A percentile compares a stretch with the other conserved stretches of the same genome.
Evolutionary conservation across 345 rosid genomes (phyloP).

Genomic region (Populus ilicifolia): DNA sequence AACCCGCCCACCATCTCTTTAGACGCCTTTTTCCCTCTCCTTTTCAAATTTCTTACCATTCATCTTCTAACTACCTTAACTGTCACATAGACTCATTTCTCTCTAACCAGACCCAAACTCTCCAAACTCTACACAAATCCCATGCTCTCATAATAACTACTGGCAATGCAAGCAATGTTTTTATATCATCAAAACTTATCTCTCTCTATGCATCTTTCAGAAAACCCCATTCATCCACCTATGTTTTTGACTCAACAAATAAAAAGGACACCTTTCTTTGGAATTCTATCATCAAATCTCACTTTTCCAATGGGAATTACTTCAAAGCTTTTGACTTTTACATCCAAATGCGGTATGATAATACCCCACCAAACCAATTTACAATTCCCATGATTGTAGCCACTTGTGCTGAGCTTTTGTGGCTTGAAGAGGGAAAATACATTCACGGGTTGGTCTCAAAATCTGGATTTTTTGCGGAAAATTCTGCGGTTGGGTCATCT

Average conservation of each 20-base stretch:
- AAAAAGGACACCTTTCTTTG: slow-evolving; percentile 56
- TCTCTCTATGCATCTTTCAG: slow-evolving; percentile 43
- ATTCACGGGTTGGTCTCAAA: slow-evolving; percentile 50
- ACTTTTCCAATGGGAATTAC: slow-evolving; percentile 54
- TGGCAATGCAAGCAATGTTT: slow-evolving; percentile 48
- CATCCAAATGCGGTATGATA: slow-evolving; percentile 39
- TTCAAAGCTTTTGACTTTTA: slow-evolving; percentile 36
- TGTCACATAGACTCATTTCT: slow-evolving; percentile 35
- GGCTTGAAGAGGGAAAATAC: slow-evolving; percentile 34
- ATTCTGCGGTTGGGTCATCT: slow-evolving; percentile 54
- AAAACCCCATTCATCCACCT: slow-evolving; percentile 30
- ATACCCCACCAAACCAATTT: slow-evolving; percentile 40
- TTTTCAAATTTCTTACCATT: slow-evolving; percentile 14
- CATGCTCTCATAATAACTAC: slow-evolving; percentile 46
- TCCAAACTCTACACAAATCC: slow-evolving; percentile 37
- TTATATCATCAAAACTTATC: slow-evolving; percentile 59
- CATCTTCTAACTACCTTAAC: slow-evolving; percentile 35
- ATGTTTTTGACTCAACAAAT: slow-evolving; percentile 37
- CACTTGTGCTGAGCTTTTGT: slow-evolving; percentile 52
- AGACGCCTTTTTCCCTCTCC: slow-evolving; percentile 9
- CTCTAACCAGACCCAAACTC: slow-evolving; percentile 17
- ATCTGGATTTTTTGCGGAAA: slow-evolving; percentile 37
- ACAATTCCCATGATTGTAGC: slow-evolving; percentile 63
- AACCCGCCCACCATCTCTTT: slow-evolving; percentile 7
- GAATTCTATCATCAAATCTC: slow-evolving; percentile 65